Evolutionary conservation across 148 eudicot genomes (phyloP), one percentile per base, ranked within the genome.

Genomic region (Persicaria tinctoria): DNA sequence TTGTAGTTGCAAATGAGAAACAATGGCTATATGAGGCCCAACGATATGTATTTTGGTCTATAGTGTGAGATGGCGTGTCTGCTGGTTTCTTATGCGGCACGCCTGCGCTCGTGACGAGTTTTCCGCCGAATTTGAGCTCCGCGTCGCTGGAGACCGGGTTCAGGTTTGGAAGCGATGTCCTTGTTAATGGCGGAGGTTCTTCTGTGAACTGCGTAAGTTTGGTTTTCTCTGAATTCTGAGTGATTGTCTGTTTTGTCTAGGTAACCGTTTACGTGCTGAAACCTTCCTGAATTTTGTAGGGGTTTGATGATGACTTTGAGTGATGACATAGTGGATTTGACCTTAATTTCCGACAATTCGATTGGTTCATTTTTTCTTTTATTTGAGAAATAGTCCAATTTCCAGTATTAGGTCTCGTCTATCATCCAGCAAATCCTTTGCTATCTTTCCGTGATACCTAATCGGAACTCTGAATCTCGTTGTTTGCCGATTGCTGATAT

Each of bases 111-210:
- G 70, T 18, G 4, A n/a, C 70, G 2, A 66, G 48, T 41, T 66
- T 66, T 44, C 70, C 70, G 7, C 18, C 41, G 3, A 47, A 66
- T 66, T 66, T 38, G 70, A 66, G 70, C 70, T 66, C 41, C 47
- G 70, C 70, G 6, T 66, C 70, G 48, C 70, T 47, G 70, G 70
- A 66, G 48, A 66, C 47, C 0, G 70, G 70, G 17, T 66, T 66
- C 41, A 38, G 70, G 70, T 66, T 66, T 66, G 70, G 8, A n/a
- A 66, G 41, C 12, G 70, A 66, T 41, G 70, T 66, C 13, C 70
- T 66, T 13, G 70, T 38, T 1, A 66, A 66, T 14, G 70, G 70
- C 3, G 70, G 70, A 41, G 70, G 47, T 4, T 66, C 70, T 41
- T 66, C 70, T 38, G 70, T 66, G 7, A 66, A 66, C 48, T 66